Conservation (phyloP, 495 filamentous ascomycete genomes). For the Aspergillus olivimuriae region DNA sequence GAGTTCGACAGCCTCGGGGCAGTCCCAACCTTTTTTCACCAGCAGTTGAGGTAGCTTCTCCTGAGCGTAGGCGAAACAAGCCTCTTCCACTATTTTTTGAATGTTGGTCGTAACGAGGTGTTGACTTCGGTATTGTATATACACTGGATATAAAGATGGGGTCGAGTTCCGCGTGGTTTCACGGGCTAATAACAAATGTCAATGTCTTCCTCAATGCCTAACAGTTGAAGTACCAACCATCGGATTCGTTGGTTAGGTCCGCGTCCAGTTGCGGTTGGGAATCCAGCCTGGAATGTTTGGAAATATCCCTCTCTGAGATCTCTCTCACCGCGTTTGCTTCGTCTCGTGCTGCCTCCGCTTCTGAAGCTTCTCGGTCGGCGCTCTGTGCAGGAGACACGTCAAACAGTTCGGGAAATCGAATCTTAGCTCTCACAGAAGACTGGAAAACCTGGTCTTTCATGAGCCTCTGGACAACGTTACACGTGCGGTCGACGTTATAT, state of each 20-base stretch:
- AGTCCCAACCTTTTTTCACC: constrained; percentile 23
- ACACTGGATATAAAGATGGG: constrained; percentile 8
- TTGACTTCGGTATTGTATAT: constrained; percentile 34
- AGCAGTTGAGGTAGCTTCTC: constrained; percentile 29
- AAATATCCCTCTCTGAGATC: constrained; percentile 6
- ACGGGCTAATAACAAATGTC: background rate
- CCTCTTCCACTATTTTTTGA: constrained; percentile 33
- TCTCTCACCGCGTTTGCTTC: constrained; percentile 9
- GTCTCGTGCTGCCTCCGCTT: constrained; percentile 10
- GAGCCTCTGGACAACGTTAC: constrained; percentile 11
- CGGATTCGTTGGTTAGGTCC: background rate
- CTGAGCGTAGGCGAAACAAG: constrained; percentile 32
- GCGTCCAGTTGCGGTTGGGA: background rate
- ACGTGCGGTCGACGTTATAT: constrained; percentile 10
- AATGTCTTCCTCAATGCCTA: background rate
- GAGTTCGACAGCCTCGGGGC: constrained; percentile 33
- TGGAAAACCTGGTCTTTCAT: constrained; percentile 9
- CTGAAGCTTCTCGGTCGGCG: constrained; percentile 8
- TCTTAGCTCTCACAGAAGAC: constrained; percentile 8
- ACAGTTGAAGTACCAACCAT: background rate
- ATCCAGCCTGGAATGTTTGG: background rate
- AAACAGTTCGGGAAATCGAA: constrained; percentile 14
- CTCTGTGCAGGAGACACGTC: background rate
- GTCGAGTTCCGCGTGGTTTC: background rate
- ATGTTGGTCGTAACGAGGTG: constrained; percentile 31